These are phyloP conservation scores for Fraxinus albicans DNA, from an alignment of 305 asterid species.

Conservation along the genomic window DNA sequence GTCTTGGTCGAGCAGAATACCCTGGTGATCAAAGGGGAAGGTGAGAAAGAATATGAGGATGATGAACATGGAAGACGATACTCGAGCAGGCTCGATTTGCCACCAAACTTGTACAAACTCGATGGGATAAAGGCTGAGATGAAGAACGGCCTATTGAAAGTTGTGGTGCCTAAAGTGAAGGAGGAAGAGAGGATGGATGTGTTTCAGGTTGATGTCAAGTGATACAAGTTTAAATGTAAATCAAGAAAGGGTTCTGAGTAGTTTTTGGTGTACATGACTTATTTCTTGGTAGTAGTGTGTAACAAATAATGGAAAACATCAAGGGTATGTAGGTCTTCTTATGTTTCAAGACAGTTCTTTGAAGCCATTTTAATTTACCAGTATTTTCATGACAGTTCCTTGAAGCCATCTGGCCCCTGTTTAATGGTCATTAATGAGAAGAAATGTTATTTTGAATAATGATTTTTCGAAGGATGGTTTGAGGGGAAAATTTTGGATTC, in stretches of 20 bases:
- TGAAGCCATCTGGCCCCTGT: not conserved
- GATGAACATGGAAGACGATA: slow-evolving; percentile 30
- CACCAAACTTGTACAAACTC: slow-evolving; percentile 26
- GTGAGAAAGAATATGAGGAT: slow-evolving; percentile 27
- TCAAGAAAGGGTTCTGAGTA: not conserved
- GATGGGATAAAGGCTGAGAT: not conserved
- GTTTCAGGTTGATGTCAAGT: not conserved
- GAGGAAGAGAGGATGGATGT: not conserved
- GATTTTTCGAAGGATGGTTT: not conserved
- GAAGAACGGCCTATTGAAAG: not conserved
- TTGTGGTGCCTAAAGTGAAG: slow-evolving; percentile 58
- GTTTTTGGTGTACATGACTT: not conserved
- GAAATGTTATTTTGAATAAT: no score
- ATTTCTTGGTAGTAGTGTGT: not conserved
- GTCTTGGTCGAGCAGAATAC: slow-evolving; percentile 36
- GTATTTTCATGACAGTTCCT: not conserved
- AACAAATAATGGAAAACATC: not conserved
- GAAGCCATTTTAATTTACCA: no score
- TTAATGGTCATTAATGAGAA: no score
- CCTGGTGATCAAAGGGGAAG: slow-evolving; percentile 38
- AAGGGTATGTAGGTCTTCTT: not conserved
- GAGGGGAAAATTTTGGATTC: no score
- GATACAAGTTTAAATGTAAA: not conserved
- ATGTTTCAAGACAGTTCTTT: not conserved
- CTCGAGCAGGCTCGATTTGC: slow-evolving; percentile 30